Base-by-base conservation (phyloP, 768 basidiomycete genomes). In the Imleria badia region DNA sequence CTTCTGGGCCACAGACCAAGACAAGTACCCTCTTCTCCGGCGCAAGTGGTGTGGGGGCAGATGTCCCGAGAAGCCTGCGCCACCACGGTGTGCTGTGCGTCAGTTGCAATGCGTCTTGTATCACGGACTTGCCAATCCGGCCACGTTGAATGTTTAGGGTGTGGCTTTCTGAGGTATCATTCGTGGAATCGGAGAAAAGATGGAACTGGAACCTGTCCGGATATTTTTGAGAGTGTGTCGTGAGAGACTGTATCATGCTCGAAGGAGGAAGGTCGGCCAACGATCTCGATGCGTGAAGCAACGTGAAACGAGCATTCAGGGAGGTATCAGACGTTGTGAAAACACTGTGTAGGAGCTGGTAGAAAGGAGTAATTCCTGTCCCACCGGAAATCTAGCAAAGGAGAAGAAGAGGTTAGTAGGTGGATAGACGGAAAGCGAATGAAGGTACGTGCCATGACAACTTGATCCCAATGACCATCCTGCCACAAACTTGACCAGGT, bases 331-430 rank as follows among this genome's bases (percentile, higher is more conserved):
- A 54, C 19, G 71, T 38, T 29, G 64, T 71, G 40, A 91, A 81
- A 14, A 80, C 63, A 8, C 71, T 71, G 62, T 87, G 78, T 54
- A 92, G 75, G 19, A 94, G 76, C 65, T 94, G 91, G 63, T 83
- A 84, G 67, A 94, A 93, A 5, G 91, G 92, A 15, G 91, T 87
- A 45, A 94, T 85, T 29, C 92, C 91, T 6, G 91, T 94, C 26
- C 91, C 91, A 35, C 91, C 91, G 41, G 90, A 92, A 51, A 94
- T 85, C 91, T 94, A 54, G 42, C n/a, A 15, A 38, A n/a, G 11
- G 14, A 22, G 29, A 43, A 35, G 10, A 10, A n/a, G 39, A 34
- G 39, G 31, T 58, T 35, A 52, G 48, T 15, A 34, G 11, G 36
- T 29, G 45, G 17, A 40, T 14, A 35, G n/a, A 20, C 20, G 33